Percentiles rank a stretch among this genome's conserved stretches.
These are phyloP conservation scores for Periconia sp. DNA, from an alignment of 2,329 filamentous ascomycete genomes.

Conservation along the genomic window DNA sequence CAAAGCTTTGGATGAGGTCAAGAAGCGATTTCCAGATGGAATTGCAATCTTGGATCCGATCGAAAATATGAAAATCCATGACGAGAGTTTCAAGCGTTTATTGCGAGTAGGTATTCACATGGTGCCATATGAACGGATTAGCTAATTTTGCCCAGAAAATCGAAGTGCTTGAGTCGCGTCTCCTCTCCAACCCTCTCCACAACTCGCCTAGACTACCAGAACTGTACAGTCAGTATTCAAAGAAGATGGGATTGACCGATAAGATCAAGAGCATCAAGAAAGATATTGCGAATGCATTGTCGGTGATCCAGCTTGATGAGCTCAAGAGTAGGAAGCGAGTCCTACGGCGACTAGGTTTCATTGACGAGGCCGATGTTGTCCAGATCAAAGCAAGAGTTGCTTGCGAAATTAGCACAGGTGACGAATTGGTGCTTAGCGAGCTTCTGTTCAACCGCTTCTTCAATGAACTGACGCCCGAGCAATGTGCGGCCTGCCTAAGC, in stretches of 20 bases:
- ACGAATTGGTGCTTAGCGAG: conserved; percentile 90
- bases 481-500: conserved; percentile 82
- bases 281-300: conserved; percentile 79
- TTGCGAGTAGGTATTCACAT: conserved; percentile 56
- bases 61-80: conserved; percentile 92
- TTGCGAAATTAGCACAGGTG: conserved; percentile 95
- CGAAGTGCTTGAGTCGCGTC: conserved; percentile 87
- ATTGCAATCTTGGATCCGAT: conserved; percentile 87
- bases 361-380: conserved; percentile 93
- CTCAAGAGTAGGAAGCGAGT: conserved; percentile 95
- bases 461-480: conserved; percentile 88
- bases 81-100: conserved; percentile 91
- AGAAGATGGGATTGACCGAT: conserved; percentile 73
- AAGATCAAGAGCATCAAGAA: conserved; percentile 89
- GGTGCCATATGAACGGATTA: neutral
- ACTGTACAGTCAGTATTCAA: conserved; percentile 83
- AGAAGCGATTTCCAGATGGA: conserved; percentile 88
- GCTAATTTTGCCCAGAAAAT: conserved; percentile 68
- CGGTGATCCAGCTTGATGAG: conserved; percentile 91
- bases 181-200: conserved; percentile 88
- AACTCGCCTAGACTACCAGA: conserved; percentile 81
- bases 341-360: conserved; percentile 82
- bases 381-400: conserved; percentile 96
- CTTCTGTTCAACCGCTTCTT: conserved; percentile 97
- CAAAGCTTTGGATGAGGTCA: conserved; percentile 74